Base-by-base conservation (phyloP, 352 stramenopile species). In the Blastocystis sp. region DNA sequence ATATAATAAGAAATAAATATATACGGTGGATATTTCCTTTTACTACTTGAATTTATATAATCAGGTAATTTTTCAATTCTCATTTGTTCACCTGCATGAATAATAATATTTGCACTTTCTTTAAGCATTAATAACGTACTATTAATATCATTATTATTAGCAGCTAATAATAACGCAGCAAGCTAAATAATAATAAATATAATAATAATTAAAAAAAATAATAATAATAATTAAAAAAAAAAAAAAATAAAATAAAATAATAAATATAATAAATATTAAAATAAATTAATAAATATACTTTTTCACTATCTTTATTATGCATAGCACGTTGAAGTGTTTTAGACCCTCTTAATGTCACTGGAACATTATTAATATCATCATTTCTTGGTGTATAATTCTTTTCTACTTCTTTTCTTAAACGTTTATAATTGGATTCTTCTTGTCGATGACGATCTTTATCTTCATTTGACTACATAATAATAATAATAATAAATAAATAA, bases 391-490 rank as follows among this genome's bases (percentile, higher is more conserved):
- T 33, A 7, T 48, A 45, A 19, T 19, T 21, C 34, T 62, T 62
- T 21, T 62, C 52, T 18, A 62, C 36, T 7, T 62, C 34, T 13
- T 42, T 30, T 4, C 52, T 30, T 4, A 48, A 2, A 9, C 37
- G 52, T 19, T 62, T 62, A 28, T 62, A 62, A 5, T 31, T 24
- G n/a, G 48, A 42, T 19, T 62, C 52, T 19, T 62, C 52, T 3
- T 34, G 4, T 27, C 54, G 48, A 16, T 44, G 21, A 3, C 52
- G 52, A 30, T 48, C 25, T 19, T 52, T 52, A 42, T 62, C 52
- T 28, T 52, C 52, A 11, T 46, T 48, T 19, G 52, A 39, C 34
- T 55, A 18, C 23, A 9, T 16, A 40, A 16, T 41, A 18, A 5
- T 18, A 6, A 30, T 4, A 4, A 6, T 6, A 10, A n/a, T n/a